Conservation (phyloP, 257 asterid genomes). For the Vinca minor region DNA sequence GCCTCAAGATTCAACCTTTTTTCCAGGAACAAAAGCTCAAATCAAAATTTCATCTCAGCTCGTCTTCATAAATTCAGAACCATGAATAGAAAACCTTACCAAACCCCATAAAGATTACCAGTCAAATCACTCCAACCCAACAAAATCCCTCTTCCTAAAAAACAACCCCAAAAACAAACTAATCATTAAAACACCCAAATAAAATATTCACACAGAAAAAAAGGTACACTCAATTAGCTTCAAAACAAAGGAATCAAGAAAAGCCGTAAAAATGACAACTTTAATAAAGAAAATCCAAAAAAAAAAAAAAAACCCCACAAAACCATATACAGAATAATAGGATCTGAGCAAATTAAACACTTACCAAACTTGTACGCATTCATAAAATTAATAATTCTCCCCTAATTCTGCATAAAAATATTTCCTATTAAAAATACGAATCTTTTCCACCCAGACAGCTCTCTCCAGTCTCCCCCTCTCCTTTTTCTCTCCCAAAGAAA, state of each 20-base stretch:
- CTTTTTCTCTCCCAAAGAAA: conserved; percentile 7
- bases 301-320: not conserved
- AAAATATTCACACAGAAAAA: conserved; percentile 9
- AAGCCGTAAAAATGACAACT: conserved; percentile 7
- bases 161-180: conserved; percentile 14
- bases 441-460: conserved; percentile 8
- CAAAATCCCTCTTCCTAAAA: conserved; percentile 13
- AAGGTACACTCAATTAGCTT: conserved; percentile 32
- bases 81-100: conserved; percentile 16
- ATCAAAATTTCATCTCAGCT: conserved; percentile 15
- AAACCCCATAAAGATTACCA: conserved; percentile 2
- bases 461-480: conserved; percentile 17
- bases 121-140: conserved; percentile 18
- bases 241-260: conserved; percentile 46
- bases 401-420: conserved; percentile 12
- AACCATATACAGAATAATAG: not conserved
- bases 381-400: conserved; percentile 15
- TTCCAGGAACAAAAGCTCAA: conserved; percentile 10
- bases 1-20: conserved; percentile 10
- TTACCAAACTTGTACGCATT: conserved; percentile 35
- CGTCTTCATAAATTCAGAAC: conserved; percentile 18
- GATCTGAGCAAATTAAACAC: conserved; percentile 29
- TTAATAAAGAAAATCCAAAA: not conserved
- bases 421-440: not conserved
- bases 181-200: conserved; percentile 18